Percentiles rank a stretch among this genome's conserved stretches.
These are phyloP conservation scores for Panellus pusillus DNA, from an alignment of 768 basidiomycete species.

Conservation along the genomic window DNA sequence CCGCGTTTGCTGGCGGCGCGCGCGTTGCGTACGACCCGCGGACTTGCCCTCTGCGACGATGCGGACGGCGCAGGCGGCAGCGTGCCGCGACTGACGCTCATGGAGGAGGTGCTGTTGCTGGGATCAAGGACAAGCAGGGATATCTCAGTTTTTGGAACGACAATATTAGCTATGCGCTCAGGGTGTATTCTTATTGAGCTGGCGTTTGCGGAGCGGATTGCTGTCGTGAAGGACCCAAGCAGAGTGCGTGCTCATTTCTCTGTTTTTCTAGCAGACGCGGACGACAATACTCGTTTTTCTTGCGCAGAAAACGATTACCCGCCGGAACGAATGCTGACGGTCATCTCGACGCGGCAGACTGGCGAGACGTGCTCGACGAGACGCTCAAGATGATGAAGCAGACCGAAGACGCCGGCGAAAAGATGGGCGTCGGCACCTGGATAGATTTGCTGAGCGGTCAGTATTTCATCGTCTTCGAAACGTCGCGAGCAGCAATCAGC, in stretches of 20 bases:
- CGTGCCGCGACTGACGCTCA: constrained; percentile 85
- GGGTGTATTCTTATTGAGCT: constrained; percentile 98
- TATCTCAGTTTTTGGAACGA: constrained; percentile 99
- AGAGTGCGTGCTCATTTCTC: constrained; percentile 7
- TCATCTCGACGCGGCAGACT: constrained; percentile 18
- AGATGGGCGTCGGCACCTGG: constrained; percentile 86
- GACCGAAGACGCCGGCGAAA: constrained; percentile 59
- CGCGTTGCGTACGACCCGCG: constrained; percentile 94
- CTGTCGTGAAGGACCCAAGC: constrained; percentile 76
- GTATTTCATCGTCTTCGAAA: constrained; percentile 36
- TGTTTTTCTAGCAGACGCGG: neutral
- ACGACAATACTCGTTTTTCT: no score
- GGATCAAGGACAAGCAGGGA: constrained; percentile 96
- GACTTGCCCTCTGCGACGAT: constrained; percentile 74
- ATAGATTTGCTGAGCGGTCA: constrained; percentile 91
- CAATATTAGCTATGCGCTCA: constrained; percentile 97
- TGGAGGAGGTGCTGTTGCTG: constrained; percentile 94
- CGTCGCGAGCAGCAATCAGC: no score
- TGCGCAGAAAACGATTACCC: constrained; percentile 12
- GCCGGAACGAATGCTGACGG: constrained; percentile 13
- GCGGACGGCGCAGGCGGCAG: constrained; percentile 68
- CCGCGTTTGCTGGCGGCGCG: constrained; percentile 82
- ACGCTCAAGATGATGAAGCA: constrained; percentile 83
- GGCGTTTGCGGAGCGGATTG: constrained; percentile 90
- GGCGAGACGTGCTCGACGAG: constrained; percentile 20